Percentiles rank a stretch among this genome's conserved stretches.
These are phyloP conservation scores for Barnettozyma populi DNA, from an alignment of 805 yeast species.

Conservation along the genomic window DNA sequence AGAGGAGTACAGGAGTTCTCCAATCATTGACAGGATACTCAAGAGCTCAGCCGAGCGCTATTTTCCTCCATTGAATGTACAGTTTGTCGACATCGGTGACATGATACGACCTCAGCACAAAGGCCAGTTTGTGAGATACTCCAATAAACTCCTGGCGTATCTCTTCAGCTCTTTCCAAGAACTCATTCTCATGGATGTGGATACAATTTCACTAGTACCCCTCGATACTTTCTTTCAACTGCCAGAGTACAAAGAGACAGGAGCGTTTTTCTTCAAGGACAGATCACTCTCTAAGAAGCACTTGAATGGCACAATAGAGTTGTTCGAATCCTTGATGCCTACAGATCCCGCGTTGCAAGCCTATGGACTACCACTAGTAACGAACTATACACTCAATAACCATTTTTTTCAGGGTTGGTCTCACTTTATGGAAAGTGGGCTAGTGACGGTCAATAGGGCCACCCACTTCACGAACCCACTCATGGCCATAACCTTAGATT, in stretches of 20 bases:
- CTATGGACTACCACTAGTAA: neutral
- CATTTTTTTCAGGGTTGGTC: constrained; percentile 14
- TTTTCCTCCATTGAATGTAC: constrained; percentile 20
- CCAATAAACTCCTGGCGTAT: constrained; percentile 47
- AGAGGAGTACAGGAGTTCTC: too few relatives aligned
- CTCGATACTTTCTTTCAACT: constrained; percentile 32
- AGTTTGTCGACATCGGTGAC: constrained; percentile 22
- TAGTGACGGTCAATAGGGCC: constrained; percentile 14
- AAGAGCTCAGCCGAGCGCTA: neutral
- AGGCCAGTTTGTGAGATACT: constrained; percentile 28
- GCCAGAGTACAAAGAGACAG: constrained; percentile 28
- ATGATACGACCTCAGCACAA: neutral
- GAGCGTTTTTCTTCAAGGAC: constrained; percentile 43
- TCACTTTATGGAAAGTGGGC: constrained; percentile 28
- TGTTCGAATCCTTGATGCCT: constrained; percentile 2
- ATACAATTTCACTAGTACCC: constrained; percentile 38
- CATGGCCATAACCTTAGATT: constrained; percentile 24
- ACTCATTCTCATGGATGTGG: constrained; percentile 48
- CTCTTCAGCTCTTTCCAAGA: constrained; percentile 49
- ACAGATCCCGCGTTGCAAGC: constrained; percentile 8
- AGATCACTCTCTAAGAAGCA: neutral
- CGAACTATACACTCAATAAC: constrained; percentile 1
- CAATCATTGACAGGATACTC: too few relatives aligned
- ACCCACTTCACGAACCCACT: constrained; percentile 21
- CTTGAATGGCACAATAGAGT: neutral